phyloP scores from a whole-genome alignment of 2,329 filamentous ascomycete species.

The Penicillium sp. region DNA sequence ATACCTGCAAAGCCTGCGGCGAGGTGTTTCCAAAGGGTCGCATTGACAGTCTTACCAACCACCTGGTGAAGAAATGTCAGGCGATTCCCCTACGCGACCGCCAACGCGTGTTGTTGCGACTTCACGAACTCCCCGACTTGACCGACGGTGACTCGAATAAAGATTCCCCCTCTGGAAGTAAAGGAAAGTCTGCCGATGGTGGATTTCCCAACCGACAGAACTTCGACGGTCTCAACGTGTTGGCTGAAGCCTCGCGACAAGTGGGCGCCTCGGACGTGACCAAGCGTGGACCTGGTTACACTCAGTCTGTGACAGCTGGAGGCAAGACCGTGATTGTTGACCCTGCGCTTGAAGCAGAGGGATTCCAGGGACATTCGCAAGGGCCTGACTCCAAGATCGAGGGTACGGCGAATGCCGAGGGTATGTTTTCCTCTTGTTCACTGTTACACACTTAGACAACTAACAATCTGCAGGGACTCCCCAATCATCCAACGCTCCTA shows the following conservation, averaged over 20 bases:
- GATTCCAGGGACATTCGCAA: slow-evolving; percentile 34
- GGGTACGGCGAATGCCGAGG: slow-evolving; percentile 10
- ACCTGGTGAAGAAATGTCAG: slow-evolving; percentile 83
- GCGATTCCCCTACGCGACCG: slow-evolving; percentile 72
- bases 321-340: slow-evolving; percentile 44
- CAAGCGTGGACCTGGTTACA: slow-evolving; percentile 40
- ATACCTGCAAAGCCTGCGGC: slow-evolving; percentile 84
- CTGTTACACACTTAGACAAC: slow-evolving; percentile 12
- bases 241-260: slow-evolving; percentile 83
- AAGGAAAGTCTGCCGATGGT: slow-evolving; percentile 39
- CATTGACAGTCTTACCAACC: slow-evolving; percentile 75
- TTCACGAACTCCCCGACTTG: slow-evolving; percentile 65
- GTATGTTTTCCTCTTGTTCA: slow-evolving; percentile 6
- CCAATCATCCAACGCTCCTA: slow-evolving; percentile 29
- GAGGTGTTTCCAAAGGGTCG: slow-evolving; percentile 88
- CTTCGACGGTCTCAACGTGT: slow-evolving; percentile 78
- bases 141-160: slow-evolving; percentile 39
- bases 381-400: slow-evolving; percentile 23
- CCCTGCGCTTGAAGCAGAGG: slow-evolving; percentile 42
- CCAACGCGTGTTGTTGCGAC: slow-evolving; percentile 68
- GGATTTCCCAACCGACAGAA: slow-evolving; percentile 54
- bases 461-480: slow-evolving; percentile 25
- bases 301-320: slow-evolving; percentile 41
- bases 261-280: slow-evolving; percentile 56
- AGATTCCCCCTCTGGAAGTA: slow-evolving; percentile 37